A percentile compares a stretch with the other conserved stretches of the same genome.
phyloP scores from a whole-genome alignment of 1,139 yeast genomes.

The Hyphopichia khmerensis region DNA sequence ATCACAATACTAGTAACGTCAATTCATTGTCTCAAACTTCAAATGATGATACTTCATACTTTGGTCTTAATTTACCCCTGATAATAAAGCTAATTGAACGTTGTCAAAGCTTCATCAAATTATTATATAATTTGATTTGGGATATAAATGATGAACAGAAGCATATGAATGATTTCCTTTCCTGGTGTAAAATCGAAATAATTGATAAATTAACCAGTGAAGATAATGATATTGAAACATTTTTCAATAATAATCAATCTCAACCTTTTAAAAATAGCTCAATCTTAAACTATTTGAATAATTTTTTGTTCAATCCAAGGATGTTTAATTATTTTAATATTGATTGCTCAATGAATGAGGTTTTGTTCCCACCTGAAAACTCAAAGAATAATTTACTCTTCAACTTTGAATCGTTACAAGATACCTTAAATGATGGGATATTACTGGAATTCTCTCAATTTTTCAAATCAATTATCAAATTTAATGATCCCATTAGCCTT shows the following conservation, averaged over 20 bases:
- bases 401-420: conserved; percentile 7
- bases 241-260: conserved; percentile 16
- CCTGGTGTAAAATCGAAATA: conserved; percentile 45
- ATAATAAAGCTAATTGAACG: conserved; percentile 26
- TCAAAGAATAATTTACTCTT: conserved; percentile 4
- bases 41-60: conserved; percentile 2
- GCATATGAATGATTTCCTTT: conserved; percentile 48
- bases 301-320: conserved; percentile 23
- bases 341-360: conserved; percentile 16
- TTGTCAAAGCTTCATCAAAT: conserved; percentile 33
- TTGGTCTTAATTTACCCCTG: conserved; percentile 27
- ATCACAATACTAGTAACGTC: conserved; percentile 9
- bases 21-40: conserved; percentile 2
- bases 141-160: conserved; percentile 52
- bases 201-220: conserved; percentile 37
- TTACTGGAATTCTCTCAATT: conserved; percentile 5
- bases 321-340: conserved; percentile 23
- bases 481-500: conserved; percentile 5
- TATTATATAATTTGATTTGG: conserved; percentile 42
- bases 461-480: conserved; percentile 11
- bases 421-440: background rate
- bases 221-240: conserved; percentile 29
- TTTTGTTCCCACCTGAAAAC: conserved; percentile 7
- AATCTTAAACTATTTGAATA: conserved; percentile 31
- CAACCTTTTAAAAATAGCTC: conserved; percentile 22